Conservation (phyloP, 2,329 filamentous ascomycete genomes). For the Cordyceps cicadae region DNA sequence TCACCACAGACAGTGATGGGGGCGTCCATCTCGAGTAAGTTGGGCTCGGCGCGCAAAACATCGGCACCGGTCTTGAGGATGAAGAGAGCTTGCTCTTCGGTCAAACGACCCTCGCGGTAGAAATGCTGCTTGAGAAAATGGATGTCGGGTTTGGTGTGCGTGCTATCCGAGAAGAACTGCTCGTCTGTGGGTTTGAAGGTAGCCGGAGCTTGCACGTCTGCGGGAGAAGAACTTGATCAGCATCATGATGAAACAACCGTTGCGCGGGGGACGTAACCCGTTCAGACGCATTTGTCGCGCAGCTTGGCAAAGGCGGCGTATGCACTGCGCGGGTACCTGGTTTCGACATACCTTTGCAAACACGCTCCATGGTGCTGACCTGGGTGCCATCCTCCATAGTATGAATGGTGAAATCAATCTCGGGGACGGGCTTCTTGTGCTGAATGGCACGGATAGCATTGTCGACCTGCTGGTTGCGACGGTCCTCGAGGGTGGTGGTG, state of each 20-base stretch:
- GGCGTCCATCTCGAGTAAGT: constrained; percentile 97
- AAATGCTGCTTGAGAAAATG: constrained; percentile 96
- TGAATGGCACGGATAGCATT: constrained; percentile 86
- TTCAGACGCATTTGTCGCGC: background rate
- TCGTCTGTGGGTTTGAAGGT: constrained; percentile 88
- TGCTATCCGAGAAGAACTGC: constrained; percentile 84
- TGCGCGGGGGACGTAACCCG: background rate
- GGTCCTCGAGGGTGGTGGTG: constrained; percentile 32
- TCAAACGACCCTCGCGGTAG: constrained; percentile 92
- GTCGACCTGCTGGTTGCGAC: constrained; percentile 61
- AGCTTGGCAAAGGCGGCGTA: background rate
- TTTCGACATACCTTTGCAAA: constrained; percentile 79
- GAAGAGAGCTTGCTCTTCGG: constrained; percentile 94
- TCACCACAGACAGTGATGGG: constrained; percentile 98
- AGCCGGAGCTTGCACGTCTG: constrained; percentile 96
- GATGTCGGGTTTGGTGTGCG: constrained; percentile 82
- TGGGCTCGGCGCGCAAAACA: constrained; percentile 81
- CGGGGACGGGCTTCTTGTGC: constrained; percentile 89
- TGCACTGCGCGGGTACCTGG: background rate
- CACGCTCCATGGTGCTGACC: constrained; percentile 90
- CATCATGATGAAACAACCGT: background rate
- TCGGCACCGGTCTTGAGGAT: constrained; percentile 86
- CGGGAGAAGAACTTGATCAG: background rate
- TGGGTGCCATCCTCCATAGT: constrained; percentile 96
- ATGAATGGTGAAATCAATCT: constrained; percentile 98